Evolutionary conservation across 2,329 filamentous ascomycete species (phyloP), one percentile per base, ranked within the genome.

Genomic region (Colletotrichum sublineola): DNA sequence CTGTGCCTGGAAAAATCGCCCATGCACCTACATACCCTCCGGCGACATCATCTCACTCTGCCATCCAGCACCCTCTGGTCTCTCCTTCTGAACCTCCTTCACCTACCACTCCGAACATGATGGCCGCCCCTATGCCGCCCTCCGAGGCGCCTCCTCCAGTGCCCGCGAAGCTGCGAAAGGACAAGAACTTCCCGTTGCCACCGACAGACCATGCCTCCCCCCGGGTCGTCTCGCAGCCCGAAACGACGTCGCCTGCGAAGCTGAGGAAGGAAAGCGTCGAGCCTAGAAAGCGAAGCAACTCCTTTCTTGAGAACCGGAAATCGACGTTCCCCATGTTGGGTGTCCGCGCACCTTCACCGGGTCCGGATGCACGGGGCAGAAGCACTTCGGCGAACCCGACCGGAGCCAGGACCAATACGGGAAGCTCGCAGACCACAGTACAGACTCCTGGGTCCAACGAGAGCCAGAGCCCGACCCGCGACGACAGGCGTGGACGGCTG

Each of bases 321-420:
- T 64, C 73, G 12, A 73, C 75, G 58, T 73, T 76, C 50, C 65
- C 78, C 64, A 73, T 75, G 31, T 70, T 76, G 52, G 77, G 68
- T 33, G 71, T 79, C 53, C 79, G 77, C 56, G 74, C 77, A 14
- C 76, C 77, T 15, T 82, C 82, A 14, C 79, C 84, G 5, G 77
- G 79, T 5, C 76, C 80, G 48, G 82, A 85, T 38, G 61, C 79
- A 1, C 82, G 86, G 38, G 83, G 82, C 11, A 83, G 86, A 67
- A 86, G 86, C 75, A 82, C 82, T 38, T 88, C 87, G 14, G 86
- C 84, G 1, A 87, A 88, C 55, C 82, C 83, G 2, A 78, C 83
- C 2, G 74, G 77, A 9, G 66, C 36, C 46, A 63, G 60, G 38
- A 63, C 69, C 3, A 75, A 75, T 5, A 77, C 79, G 0, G 60